Evolutionary conservation across 495 filamentous ascomycete genomes (phyloP).

Genomic region (Copromyces sp.): DNA sequence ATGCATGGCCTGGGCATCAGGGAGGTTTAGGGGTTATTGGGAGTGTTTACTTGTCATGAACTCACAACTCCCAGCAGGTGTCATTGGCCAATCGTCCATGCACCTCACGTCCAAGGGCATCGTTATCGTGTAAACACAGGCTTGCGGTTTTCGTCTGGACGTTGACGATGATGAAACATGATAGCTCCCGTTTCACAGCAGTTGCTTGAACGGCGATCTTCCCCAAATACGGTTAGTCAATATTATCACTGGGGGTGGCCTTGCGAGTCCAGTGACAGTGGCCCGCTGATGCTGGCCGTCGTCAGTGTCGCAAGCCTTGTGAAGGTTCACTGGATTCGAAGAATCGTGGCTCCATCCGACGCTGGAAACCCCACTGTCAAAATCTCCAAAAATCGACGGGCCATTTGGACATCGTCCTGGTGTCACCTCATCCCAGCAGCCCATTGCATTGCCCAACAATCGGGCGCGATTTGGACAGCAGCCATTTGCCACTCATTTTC

Average conservation of each 20-base stretch:
- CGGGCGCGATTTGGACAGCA: not conserved
- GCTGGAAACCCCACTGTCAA: not conserved
- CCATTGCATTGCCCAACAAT: conserved; percentile 1
- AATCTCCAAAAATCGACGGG: not conserved
- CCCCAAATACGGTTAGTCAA: not conserved
- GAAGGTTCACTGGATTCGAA: not conserved
- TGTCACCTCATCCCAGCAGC: not conserved
- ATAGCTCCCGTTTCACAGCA: not conserved
- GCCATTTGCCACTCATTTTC: not conserved
- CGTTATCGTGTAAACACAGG: not conserved
- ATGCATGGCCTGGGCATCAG: not conserved
- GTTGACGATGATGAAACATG: not conserved
- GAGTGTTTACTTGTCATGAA: not conserved
- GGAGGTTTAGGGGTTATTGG: not conserved
- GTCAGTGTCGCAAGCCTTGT: not conserved
- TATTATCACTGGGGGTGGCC: not conserved
- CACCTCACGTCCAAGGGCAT: not conserved
- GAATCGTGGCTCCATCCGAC: not conserved
- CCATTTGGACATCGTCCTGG: not conserved
- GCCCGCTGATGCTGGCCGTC: not conserved
- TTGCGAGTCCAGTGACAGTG: not conserved
- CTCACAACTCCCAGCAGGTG: not conserved
- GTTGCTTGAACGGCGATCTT: not conserved
- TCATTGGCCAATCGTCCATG: not conserved
- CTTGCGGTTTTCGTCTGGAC: not conserved